Base-by-base conservation (phyloP, 208 protist genomes). In the Zelonia costaricensis region DNA sequence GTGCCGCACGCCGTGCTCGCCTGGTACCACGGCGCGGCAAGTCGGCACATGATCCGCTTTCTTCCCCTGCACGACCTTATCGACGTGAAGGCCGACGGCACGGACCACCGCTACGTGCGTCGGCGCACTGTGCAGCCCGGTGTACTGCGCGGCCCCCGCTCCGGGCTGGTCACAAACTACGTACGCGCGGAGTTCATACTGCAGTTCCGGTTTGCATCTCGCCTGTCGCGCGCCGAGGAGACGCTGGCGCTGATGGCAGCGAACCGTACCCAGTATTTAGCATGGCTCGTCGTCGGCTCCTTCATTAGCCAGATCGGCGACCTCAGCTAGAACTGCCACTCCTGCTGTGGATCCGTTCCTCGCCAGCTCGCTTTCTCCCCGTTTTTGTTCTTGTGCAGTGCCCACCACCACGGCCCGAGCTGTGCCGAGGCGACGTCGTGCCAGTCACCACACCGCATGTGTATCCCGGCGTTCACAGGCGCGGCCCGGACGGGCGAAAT, bases 271-370 rank as follows among this genome's bases (percentile, higher is more conserved):
- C 61, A 83, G 40, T 80, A 82, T 46, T 18, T 86, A 13, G 77
- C 84, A 1, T 87, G 80, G 78, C 58, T 72, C n/a, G 80, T 91
- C n/a, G 74, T 91, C 22, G 71, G 62, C 1, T 64, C 80, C n/a
- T 91, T 84, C 42, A 76, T 91, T 51, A 73, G 73, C 28, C 74
- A 72, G 23, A 64, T 86, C 15, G 76, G 83, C 5, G 22, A 52
- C 18, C 12, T 33, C 10, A 28, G n/a, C 35, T 57, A 57, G 30
- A 30, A 31, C 4, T 22, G 39, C 6, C 22, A 7, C 6, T 9
- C 6, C 22, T 12, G 6, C 9, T 12, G 9, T 6, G 35, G 12
- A 12, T 39, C 9, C 9, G 9, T 12, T 12, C 9, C 35, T 6
- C 35, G n/a, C n/a, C n/a, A n/a, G n/a, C n/a, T 54, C 25, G 36